Base-by-base conservation (phyloP, 225 moss, liverwort and hornwort species). In the Polytrichum formosum region DNA sequence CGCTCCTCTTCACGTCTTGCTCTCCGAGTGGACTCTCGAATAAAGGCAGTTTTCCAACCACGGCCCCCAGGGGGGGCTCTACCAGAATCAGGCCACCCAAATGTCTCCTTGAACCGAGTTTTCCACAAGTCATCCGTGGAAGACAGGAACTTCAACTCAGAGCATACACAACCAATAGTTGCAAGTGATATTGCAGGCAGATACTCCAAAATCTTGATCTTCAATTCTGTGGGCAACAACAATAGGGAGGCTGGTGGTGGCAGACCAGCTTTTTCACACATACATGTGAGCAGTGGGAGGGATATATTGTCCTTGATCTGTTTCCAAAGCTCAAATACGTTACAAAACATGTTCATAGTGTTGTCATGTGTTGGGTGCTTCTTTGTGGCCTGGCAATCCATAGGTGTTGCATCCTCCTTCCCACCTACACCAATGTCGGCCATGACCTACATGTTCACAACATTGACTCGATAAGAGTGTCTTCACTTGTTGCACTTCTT, bases 251-350 rank as follows among this genome's bases (percentile, higher is more conserved):
- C 91, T n/a, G 97, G 97, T 21, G 97, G 97, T 30, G 91, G 85
- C 5, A 98, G 82, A 18, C 97, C 97, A 17, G 90, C 88, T 73
- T 87, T 91, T 59, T 90, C 97, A 66, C 97, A 94, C 79, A 98
- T 87, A 53, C 83, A 80, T 2, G 92, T 90, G 19, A 98, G 85
- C 72, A 98, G 84, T 8, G 97, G 97, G 26, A 98, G 81, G 18
- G 94, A 98, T 8, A 98, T 74, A 54, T 85, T 84, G 75, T 98
- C 97, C 76, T 98, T 98, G 64, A 91, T 92, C 76, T 94, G 90
- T 79, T 92, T 88, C 97, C 97, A 98, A 4, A 94, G 82, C 75
- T 90, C 92, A 74, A 91, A 98, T 33, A 94, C 81, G 68, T 91
- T 76, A 61, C 81, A 79, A 65, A 90, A 91, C 35, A 90, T 76